These are phyloP conservation scores for Trichoderma sp. DNA, from an alignment of 2,329 filamentous ascomycete species.

Conservation along the genomic window DNA sequence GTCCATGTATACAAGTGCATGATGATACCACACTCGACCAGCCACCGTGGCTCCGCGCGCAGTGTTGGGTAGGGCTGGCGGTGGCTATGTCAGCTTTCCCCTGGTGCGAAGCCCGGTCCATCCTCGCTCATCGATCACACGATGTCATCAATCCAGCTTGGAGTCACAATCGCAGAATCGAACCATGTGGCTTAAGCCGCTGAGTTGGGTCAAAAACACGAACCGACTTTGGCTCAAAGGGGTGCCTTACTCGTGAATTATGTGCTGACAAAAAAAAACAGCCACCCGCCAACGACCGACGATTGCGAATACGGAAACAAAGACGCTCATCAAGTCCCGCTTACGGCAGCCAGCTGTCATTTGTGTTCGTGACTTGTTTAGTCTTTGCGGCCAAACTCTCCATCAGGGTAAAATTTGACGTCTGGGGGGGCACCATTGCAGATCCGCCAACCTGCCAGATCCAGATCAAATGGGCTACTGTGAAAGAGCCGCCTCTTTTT, in stretches of 20 bases:
- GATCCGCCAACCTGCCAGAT: constrained; percentile 20
- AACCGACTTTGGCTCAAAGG: background rate
- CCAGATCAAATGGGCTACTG: constrained; percentile 8
- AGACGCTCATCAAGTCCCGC: background rate
- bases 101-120: constrained; percentile 11
- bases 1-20: background rate
- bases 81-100: constrained; percentile 14
- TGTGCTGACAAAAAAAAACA: constrained; percentile 3
- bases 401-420: background rate
- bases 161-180: background rate
- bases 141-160: background rate
- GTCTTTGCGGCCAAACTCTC: background rate
- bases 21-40: background rate
- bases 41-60: background rate
- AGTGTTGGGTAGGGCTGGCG: background rate
- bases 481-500: background rate
- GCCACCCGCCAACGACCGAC: constrained; percentile 1
- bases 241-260: background rate
- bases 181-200: background rate
- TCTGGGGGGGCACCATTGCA: background rate
- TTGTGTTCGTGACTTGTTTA: constrained; percentile 1
- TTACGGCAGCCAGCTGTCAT: background rate
- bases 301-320: background rate
- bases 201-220: background rate
- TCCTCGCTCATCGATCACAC: constrained; percentile 3